These are phyloP conservation scores for Hirschioporus abietinus DNA, from an alignment of 768 basidiomycete species.

Conservation along the genomic window DNA sequence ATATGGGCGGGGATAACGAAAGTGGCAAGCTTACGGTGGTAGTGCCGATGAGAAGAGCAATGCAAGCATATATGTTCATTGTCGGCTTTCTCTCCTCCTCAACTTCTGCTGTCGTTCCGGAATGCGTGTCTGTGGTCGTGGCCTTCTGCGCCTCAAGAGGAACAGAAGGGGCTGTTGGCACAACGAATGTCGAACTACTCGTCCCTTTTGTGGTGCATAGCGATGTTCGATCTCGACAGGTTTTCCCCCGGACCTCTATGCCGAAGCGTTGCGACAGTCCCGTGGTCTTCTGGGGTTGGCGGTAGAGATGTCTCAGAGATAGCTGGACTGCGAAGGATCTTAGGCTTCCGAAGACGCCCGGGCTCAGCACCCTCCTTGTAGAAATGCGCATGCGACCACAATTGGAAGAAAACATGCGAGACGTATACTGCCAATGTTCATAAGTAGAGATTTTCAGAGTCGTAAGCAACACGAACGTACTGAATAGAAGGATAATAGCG, in stretches of 20 bases:
- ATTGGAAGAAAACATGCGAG: conserved; percentile 74
- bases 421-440: conserved; percentile 47
- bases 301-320: conserved; percentile 12
- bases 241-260: background rate
- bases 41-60: conserved; percentile 51
- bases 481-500: conserved; percentile 70
- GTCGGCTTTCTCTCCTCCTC: conserved; percentile 47
- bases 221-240: background rate
- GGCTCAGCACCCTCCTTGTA: conserved; percentile 37
- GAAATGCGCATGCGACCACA: conserved; percentile 69
- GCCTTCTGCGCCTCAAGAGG: conserved; percentile 8
- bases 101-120: conserved; percentile 22
- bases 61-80: conserved; percentile 53
- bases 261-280: background rate
- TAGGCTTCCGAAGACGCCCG: conserved; percentile 6
- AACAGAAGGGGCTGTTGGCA: too few relatives aligned
- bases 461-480: conserved; percentile 33
- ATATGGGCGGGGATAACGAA: background rate
- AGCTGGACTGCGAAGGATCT: conserved; percentile 18
- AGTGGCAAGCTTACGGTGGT: conserved; percentile 47
- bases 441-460: background rate
- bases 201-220: background rate
- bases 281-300: background rate
- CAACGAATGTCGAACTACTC: background rate
- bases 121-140: conserved; percentile 11